Conservation (phyloP, 129 eudicot species). For the Chrysanthemum makinoi region DNA sequence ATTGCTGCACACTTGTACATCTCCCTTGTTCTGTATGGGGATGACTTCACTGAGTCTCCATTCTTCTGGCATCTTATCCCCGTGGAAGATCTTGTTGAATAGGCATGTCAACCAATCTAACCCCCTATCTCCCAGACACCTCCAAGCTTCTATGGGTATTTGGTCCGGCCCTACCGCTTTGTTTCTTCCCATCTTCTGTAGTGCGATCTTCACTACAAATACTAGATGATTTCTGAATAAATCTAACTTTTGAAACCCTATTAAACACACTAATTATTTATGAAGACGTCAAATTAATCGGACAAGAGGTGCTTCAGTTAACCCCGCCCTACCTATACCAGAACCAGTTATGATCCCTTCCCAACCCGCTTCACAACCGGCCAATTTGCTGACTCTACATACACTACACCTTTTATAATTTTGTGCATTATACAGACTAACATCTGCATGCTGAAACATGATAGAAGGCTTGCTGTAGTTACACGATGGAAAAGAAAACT, state of each 20-base stretch:
- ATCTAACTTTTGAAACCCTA: background rate
- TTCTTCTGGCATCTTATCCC: no score
- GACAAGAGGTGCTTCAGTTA: background rate
- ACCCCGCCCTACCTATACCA: background rate
- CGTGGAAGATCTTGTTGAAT: no score
- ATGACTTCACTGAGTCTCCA: no score
- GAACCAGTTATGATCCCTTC: background rate
- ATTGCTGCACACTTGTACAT: no score
- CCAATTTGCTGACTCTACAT: constrained; percentile 3
- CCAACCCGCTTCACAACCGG: background rate
- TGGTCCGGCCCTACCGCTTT: no score
- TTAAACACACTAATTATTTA: background rate
- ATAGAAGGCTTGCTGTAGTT: background rate
- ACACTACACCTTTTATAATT: background rate
- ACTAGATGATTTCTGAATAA: background rate
- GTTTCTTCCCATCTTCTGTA: no score
- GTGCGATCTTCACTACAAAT: no score
- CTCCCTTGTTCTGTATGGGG: no score
- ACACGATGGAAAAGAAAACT: constrained; percentile 4
- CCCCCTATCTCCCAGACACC: no score
- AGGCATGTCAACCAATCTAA: no score
- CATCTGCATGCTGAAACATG: no score
- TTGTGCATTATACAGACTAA: background rate
- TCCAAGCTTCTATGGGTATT: no score
- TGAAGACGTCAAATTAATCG: background rate